A percentile compares a stretch with the other conserved stretches of the same genome.
phyloP scores from a whole-genome alignment of 2,329 filamentous ascomycete genomes.

The Metarhizium brunneum region DNA sequence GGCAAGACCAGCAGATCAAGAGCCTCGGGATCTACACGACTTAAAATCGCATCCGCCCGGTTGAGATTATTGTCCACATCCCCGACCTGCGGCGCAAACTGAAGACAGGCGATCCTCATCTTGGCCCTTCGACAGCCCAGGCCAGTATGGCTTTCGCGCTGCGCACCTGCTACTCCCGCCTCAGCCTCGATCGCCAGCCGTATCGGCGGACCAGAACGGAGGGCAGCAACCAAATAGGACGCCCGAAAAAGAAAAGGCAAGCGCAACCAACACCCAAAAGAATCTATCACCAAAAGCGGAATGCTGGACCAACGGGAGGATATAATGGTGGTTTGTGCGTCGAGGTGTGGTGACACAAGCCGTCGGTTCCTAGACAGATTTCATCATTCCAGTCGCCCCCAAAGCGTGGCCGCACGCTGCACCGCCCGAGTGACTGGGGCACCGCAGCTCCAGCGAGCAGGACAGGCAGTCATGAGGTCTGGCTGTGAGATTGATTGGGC shows the following conservation, averaged over 20 bases:
- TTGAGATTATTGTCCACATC: constrained; percentile 62
- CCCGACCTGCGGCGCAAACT: constrained; percentile 64
- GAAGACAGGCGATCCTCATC: constrained; percentile 63
- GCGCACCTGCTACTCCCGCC: not conserved
- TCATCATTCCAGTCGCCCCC: not conserved
- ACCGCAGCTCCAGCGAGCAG: too few species aligned
- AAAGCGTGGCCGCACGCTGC: too few species aligned
- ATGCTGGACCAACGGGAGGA: not conserved
- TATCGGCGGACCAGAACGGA: too few species aligned
- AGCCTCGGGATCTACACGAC: constrained; percentile 36
- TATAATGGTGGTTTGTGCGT: not conserved
- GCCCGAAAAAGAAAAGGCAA: not conserved
- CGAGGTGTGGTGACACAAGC: not conserved
- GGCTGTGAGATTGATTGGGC: too few species aligned
- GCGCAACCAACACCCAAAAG: not conserved
- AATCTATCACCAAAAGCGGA: not conserved
- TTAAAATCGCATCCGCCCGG: constrained; percentile 56
- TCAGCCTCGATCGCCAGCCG: not conserved
- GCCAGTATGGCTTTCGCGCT: not conserved
- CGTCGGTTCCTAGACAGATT: too few species aligned
- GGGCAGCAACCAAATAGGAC: not conserved
- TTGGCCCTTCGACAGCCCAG: constrained; percentile 8
- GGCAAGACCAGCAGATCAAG: constrained; percentile 66
- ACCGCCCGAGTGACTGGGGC: too few species aligned
- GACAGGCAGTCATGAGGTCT: too few species aligned